Percentiles rank a stretch among this genome's conserved stretches.
Conservation (phyloP, 257 asterid genomes). For the Solanum neorickii region DNA sequence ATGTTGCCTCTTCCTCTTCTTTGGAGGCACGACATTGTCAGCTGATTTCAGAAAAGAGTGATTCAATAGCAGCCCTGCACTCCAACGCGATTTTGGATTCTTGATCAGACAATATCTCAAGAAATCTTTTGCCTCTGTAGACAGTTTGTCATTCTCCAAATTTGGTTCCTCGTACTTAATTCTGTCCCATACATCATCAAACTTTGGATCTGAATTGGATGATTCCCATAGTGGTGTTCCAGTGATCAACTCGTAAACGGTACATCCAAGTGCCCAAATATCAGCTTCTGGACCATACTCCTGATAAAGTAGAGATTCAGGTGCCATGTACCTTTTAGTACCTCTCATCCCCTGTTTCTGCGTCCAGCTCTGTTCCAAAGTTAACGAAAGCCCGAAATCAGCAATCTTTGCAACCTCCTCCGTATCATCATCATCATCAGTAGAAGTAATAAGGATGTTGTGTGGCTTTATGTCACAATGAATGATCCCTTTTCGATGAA, state of each 20-base stretch:
- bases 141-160: neutral
- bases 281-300: neutral
- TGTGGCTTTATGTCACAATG: no score
- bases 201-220: neutral
- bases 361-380: neutral
- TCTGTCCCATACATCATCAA: neutral
- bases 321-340: constrained; percentile 2
- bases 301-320: neutral
- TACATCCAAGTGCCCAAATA: constrained; percentile 8
- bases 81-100: neutral
- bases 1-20: neutral
- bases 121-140: neutral
- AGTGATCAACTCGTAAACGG: constrained; percentile 2
- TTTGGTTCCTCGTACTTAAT: neutral
- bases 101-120: neutral
- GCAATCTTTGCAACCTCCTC: neutral
- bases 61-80: neutral
- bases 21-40: neutral
- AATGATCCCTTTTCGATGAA: no score
- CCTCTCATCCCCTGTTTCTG: neutral
- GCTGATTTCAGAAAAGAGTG: neutral
- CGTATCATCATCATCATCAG: no score
- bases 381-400: neutral
- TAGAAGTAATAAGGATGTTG: no score
- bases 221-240: neutral